These are phyloP conservation scores for Candida anutae DNA, from an alignment of 1,139 yeast species.

Conservation along the genomic window DNA sequence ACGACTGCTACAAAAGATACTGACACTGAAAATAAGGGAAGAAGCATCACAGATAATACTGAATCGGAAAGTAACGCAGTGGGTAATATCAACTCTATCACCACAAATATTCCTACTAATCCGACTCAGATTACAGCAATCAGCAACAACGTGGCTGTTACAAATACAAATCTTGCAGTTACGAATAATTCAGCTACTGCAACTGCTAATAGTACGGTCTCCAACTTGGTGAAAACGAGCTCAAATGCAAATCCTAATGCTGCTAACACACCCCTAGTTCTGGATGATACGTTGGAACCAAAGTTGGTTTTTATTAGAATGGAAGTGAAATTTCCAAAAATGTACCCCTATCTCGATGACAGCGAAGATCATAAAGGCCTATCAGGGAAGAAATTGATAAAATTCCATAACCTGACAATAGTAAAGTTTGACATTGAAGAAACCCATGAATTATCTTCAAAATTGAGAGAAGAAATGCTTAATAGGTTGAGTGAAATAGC, in stretches of 20 bases:
- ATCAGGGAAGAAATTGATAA: constrained; percentile 13
- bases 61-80: neutral
- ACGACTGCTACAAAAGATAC: constrained; percentile 3
- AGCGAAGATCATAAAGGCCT: constrained; percentile 23
- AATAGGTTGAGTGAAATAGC: constrained; percentile 49
- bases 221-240: neutral
- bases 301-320: constrained; percentile 65
- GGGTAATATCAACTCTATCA: neutral
- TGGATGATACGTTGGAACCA: constrained; percentile 25
- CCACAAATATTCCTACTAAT: constrained; percentile 1
- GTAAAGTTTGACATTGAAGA: constrained; percentile 65
- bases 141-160: constrained; percentile 1
- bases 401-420: constrained; percentile 15
- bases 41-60: neutral
- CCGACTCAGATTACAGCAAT: constrained; percentile 1
- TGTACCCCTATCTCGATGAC: constrained; percentile 55
- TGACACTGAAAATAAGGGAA: constrained; percentile 1
- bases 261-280: constrained; percentile 1
- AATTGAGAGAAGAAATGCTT: constrained; percentile 42
- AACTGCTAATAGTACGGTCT: neutral
- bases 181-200: neutral
- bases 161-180: neutral
- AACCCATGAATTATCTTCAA: constrained; percentile 54
- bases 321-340: constrained; percentile 56
- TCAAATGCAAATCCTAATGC: neutral